These are phyloP conservation scores for Monosporascus sp. DNA, from an alignment of 2,329 filamentous ascomycete genomes.

Conservation along the genomic window DNA sequence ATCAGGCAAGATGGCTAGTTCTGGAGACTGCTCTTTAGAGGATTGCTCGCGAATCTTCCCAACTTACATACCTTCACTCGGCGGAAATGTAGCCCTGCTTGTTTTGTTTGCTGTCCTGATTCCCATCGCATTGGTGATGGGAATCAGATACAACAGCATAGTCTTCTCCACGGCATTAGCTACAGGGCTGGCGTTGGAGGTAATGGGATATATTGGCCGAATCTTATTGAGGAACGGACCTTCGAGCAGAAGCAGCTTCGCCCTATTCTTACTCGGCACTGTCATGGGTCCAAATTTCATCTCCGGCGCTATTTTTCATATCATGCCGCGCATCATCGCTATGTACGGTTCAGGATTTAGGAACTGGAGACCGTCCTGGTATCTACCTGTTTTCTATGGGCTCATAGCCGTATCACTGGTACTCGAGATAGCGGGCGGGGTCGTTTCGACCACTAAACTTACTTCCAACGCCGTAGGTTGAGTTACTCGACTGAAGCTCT, in stretches of 20 bases:
- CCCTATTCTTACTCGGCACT: slow-evolving; percentile 42
- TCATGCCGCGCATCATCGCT: slow-evolving; percentile 41
- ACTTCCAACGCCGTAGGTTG: slow-evolving; percentile 30
- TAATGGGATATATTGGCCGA: slow-evolving; percentile 42
- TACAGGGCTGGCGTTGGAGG: slow-evolving; percentile 37
- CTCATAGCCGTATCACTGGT: slow-evolving; percentile 19
- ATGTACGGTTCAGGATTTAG: slow-evolving; percentile 42
- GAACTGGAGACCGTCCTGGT: slow-evolving; percentile 29
- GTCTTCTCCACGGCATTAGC: slow-evolving; percentile 37
- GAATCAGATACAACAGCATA: slow-evolving; percentile 34
- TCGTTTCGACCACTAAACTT: slow-evolving; percentile 34
- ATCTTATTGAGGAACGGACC: slow-evolving; percentile 34
- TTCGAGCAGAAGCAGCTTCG: slow-evolving; percentile 33
- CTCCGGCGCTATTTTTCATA: slow-evolving; percentile 37
- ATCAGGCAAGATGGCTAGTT: slow-evolving; percentile 16
- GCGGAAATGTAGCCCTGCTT: slow-evolving; percentile 37
- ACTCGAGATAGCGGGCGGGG: slow-evolving; percentile 36
- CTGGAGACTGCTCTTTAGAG: slow-evolving; percentile 12
- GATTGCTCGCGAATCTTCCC: slow-evolving; percentile 27
- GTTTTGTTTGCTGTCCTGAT: slow-evolving; percentile 35
- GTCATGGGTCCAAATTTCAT: slow-evolving; percentile 43
- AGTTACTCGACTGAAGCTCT: not conserved
- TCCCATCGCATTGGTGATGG: slow-evolving; percentile 33
- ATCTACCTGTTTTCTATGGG: slow-evolving; percentile 19
- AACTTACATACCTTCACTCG: slow-evolving; percentile 30